Conservation (phyloP, 1,284 basidiomycete genomes). For the Tylopilus sp. region DNA sequence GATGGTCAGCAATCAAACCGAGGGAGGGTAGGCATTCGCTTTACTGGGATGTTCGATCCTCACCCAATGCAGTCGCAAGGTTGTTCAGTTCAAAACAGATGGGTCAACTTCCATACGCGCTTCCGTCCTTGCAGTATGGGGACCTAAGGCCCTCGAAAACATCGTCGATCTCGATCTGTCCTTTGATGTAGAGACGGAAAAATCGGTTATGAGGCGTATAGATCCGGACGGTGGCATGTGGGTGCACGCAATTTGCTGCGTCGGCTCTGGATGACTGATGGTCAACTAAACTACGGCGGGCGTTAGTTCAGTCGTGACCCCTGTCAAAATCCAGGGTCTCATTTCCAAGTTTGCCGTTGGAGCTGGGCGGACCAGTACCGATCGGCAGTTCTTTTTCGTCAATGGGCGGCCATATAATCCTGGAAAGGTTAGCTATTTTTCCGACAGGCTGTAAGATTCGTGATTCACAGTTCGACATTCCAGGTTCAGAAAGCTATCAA, state of each 20-base stretch:
- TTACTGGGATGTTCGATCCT: conserved; percentile 2
- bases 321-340: conserved; percentile 76
- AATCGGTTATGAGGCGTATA: conserved; percentile 49
- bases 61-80: conserved; percentile 66
- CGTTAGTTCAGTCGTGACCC: conserved; percentile 44
- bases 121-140: conserved; percentile 87
- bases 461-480: not conserved
- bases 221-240: conserved; percentile 30
- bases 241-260: conserved; percentile 5
- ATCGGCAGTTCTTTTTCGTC: conserved; percentile 95
- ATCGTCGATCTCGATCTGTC: conserved; percentile 79
- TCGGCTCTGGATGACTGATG: not conserved
- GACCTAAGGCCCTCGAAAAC: conserved; percentile 80
- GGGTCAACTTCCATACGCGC: conserved; percentile 71
- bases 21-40: conserved; percentile 72
- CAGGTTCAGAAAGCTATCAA: conserved; percentile 89
- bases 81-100: conserved; percentile 78
- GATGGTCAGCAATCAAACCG: conserved; percentile 78
- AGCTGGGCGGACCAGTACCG: conserved; percentile 80
- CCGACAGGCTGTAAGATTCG: not conserved
- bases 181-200: conserved; percentile 77
- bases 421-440: conserved; percentile 63
- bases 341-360: conserved; percentile 83
- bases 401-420: conserved; percentile 92
- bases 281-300: conserved; percentile 8